Evolutionary conservation across 176 grass and related monocot species (phyloP).

Genomic region (Zoysia japonica): DNA sequence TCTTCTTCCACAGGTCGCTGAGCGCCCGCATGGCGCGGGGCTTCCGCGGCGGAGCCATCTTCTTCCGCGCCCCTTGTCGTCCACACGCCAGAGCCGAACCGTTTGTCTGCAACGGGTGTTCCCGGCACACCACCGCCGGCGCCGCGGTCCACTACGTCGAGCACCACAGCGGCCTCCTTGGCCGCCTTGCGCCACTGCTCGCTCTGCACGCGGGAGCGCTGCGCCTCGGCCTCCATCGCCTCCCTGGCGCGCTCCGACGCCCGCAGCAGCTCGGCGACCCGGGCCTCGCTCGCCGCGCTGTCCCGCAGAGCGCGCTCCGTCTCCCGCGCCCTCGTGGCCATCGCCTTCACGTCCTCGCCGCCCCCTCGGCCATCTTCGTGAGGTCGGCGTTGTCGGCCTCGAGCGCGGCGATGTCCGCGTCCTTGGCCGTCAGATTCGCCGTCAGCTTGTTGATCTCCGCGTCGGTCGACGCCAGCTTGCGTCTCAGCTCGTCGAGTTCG

Average conservation of each 20-base stretch:
- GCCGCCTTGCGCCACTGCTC: constrained; percentile 94
- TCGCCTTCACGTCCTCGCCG: not conserved
- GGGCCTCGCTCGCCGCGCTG: constrained; percentile 49
- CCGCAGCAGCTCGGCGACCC: constrained; percentile 47
- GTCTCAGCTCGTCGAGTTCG: constrained; percentile 27
- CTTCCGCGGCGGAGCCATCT: constrained; percentile 31
- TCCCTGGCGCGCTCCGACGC: constrained; percentile 48
- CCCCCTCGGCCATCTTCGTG: constrained; percentile 30
- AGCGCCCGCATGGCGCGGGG: constrained; percentile 53
- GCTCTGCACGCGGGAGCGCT: constrained; percentile 56
- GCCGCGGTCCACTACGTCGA: constrained; percentile 26
- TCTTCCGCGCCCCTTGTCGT: constrained; percentile 29
- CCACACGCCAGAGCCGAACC: not conserved
- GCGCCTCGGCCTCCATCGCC: constrained; percentile 60
- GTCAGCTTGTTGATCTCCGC: constrained; percentile 28
- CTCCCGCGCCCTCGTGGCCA: constrained; percentile 31
- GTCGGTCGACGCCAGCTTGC: constrained; percentile 33
- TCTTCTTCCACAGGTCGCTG: constrained; percentile 89
- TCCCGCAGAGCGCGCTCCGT: constrained; percentile 47
- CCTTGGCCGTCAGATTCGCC: constrained; percentile 39
- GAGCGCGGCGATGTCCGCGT: constrained; percentile 48
- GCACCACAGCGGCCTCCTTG: constrained; percentile 63
- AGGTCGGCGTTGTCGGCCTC: constrained; percentile 54
- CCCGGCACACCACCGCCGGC: not conserved
- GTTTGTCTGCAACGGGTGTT: not conserved